Evolutionary conservation across 1,139 yeast species (phyloP), one percentile per base, ranked within the genome.

Genomic region (Suhomyces chickasaworum): DNA sequence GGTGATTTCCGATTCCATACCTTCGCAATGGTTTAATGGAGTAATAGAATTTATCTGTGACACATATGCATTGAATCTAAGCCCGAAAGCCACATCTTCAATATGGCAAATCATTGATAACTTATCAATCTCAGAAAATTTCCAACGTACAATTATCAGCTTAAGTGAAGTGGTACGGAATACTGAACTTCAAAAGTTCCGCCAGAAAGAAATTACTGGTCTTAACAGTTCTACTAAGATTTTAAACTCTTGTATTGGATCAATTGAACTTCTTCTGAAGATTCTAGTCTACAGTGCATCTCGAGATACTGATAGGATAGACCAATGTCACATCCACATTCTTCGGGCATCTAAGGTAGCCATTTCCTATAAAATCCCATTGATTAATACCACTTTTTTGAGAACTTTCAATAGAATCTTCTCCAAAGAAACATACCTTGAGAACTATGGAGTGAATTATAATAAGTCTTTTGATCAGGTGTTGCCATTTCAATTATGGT

Each of bases 401-500:
- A 54, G 69, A 15, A 60, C 65, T 6, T 56, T 73, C 17, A 73
- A 73, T 48, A 64, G 69, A 30, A 46, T 72, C 2, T 63, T 76
- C 27, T 58, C 69, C 7, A 64, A 61, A 23, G 64, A 64, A 12
- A 41, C 60, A 3, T 59, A 62, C 45, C 43, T 45, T 3, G 59
- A 58, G 7, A 60, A 55, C 42, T 55, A 51, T 37, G 54, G 51
- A 4, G 44, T 54, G 17, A 41, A 47, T 7, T 42, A 45, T 23
- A 48, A 45, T n/a, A 55, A 54, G 7, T 41, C 59, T 1, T 54
- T 64, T 39, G 60, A 52, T 18, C 53, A 52, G 30, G 46, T 69
- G 2, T 60, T 71, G 16, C 78, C 78, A 12, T 73, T 73, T 52
- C 80, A 78, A 38, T 57, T 75, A 16, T 81, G 85, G 84, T 73